Conservation (phyloP, 805 yeast genomes). For the Yamadazyma akitaensis region DNA sequence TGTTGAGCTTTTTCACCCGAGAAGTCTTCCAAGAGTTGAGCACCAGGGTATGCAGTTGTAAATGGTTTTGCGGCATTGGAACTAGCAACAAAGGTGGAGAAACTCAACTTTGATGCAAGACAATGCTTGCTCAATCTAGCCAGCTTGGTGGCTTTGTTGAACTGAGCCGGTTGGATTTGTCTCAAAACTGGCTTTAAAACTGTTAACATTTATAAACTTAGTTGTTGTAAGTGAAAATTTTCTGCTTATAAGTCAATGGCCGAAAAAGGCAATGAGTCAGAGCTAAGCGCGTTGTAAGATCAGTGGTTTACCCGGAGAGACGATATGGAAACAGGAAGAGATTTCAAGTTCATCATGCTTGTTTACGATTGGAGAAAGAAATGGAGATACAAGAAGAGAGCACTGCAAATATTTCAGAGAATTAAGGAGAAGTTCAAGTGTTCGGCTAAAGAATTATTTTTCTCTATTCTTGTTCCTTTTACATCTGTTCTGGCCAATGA, state of each 20-base stretch:
- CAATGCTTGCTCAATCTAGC: neutral
- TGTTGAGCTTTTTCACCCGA: constrained; percentile 53
- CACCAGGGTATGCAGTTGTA: constrained; percentile 50
- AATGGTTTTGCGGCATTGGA: constrained; percentile 1
- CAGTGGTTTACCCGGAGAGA: constrained; percentile 17
- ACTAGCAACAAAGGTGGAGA: neutral
- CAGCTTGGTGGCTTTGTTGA: neutral
- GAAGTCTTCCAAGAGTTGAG: constrained; percentile 54
- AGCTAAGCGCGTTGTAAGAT: constrained; percentile 18
- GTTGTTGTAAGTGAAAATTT: constrained; percentile 5
- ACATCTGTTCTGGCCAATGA: too few species aligned
- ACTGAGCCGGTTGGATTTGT: neutral
- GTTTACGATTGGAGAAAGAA: too few species aligned
- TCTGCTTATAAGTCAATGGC: constrained; percentile 9
- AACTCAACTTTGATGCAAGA: neutral
- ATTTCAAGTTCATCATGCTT: neutral
- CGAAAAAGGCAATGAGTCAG: constrained; percentile 16
- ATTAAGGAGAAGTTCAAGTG: too few species aligned
- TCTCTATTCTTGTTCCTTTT: too few species aligned
- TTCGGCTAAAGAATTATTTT: too few species aligned
- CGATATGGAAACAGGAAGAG: neutral
- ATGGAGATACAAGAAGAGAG: too few species aligned
- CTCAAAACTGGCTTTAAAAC: constrained; percentile 5
- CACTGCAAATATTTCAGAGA: too few species aligned
- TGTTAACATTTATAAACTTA: constrained; percentile 1